phyloP scores from a whole-genome alignment of 2,329 filamentous ascomycete genomes.

The Epichloe brachyelytri region DNA sequence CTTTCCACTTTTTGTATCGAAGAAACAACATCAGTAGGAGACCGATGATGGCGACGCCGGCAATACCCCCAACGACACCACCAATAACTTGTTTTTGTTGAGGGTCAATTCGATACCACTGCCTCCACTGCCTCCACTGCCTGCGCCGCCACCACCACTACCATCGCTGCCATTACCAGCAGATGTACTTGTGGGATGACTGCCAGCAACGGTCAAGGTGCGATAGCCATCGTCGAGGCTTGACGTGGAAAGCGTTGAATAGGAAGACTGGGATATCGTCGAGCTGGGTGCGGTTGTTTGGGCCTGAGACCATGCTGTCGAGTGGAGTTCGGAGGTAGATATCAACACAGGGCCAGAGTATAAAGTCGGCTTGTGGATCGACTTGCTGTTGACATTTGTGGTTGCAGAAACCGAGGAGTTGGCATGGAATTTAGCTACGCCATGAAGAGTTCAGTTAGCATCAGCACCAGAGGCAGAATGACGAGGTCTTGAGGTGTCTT shows the following conservation, averaged over 20 bases:
- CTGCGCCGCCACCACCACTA: not conserved
- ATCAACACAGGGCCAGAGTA: not conserved
- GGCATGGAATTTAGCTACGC: not conserved
- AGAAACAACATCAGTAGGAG: constrained; percentile 40
- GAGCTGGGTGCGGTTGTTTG: not conserved
- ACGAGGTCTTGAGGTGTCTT: not conserved
- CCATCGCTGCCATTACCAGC: not conserved
- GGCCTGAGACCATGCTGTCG: not conserved
- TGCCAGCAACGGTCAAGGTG: not conserved
- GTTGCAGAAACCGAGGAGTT: constrained; percentile 5
- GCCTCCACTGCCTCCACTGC: not conserved
- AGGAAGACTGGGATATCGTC: not conserved
- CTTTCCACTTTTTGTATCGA: constrained; percentile 40
- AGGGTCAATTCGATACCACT: constrained; percentile 14
- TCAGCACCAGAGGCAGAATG: not conserved
- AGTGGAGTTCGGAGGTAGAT: not conserved
- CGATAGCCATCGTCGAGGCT: not conserved
- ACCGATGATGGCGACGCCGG: constrained; percentile 43
- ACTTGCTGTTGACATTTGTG: not conserved
- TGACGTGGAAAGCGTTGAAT: not conserved
- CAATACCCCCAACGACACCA: constrained; percentile 43
- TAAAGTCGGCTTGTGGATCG: not conserved
- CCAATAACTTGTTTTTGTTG: constrained; percentile 35
- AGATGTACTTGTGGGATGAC: not conserved
- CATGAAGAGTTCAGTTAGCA: too few species aligned